phyloP scores from a whole-genome alignment of 148 eudicot species.

The Chenopodium album region DNA sequence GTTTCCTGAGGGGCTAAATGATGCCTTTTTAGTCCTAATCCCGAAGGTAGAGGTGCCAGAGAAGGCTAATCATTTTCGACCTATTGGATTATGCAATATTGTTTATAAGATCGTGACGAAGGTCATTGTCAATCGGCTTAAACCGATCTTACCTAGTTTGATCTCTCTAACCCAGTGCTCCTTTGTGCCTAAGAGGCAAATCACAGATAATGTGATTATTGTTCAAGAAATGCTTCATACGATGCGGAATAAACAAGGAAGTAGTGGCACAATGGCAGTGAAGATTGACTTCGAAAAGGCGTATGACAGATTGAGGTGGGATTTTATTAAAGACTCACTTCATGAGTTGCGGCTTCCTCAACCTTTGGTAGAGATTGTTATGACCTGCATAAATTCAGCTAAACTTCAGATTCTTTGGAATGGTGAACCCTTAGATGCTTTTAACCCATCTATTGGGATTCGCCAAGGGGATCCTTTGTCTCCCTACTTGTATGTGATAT shows the following conservation, averaged over 20 bases:
- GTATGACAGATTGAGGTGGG: background rate
- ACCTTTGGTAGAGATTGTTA: background rate
- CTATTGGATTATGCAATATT: no score
- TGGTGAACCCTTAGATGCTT: background rate
- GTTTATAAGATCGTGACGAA: no score
- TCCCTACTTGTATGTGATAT: background rate
- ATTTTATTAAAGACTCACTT: background rate
- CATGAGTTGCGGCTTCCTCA: background rate
- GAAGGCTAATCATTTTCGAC: no score
- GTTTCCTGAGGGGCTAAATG: no score
- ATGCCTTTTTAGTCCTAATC: no score
- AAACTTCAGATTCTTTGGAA: background rate
- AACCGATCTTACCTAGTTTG: no score
- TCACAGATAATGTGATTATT: no score
- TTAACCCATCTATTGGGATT: background rate
- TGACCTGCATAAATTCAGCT: background rate
- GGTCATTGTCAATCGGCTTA: no score
- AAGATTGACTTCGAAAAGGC: background rate
- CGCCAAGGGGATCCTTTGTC: constrained; percentile 4
- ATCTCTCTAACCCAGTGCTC: no score
- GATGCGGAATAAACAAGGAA: background rate
- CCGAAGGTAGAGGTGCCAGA: no score
- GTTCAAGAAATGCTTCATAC: background rate
- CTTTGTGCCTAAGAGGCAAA: no score
- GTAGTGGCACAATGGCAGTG: background rate